Conservation (phyloP, 73 alveolate species). For the Stentor roeselii region DNA sequence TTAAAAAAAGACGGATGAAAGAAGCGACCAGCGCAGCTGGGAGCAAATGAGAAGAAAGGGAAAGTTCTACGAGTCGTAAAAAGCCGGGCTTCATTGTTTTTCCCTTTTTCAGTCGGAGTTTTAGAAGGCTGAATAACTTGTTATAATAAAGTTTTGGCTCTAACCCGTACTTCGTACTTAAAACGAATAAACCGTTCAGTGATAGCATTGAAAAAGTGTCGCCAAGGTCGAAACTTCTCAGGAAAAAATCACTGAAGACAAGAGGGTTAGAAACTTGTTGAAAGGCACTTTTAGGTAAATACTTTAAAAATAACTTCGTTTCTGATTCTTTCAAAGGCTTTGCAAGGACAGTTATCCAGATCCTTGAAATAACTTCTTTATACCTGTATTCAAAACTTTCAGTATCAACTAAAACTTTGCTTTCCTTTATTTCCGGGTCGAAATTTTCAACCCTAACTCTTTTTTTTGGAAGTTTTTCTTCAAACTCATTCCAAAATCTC, state of each 20-base stretch:
- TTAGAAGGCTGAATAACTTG: neutral
- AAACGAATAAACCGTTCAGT: constrained; percentile 4
- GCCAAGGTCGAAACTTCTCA: neutral
- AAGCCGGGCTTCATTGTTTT: neutral
- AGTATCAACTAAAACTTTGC: neutral
- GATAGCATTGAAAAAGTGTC: neutral
- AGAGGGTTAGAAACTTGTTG: neutral
- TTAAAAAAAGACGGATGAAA: neutral
- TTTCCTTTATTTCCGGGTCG: constrained; percentile 12
- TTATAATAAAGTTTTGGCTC: constrained; percentile 3
- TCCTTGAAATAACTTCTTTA: neutral
- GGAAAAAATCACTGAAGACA: neutral
- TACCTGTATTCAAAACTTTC: neutral
- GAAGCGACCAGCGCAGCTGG: constrained; percentile 9
- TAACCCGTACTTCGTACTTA: neutral
- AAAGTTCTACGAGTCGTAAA: constrained; percentile 3
- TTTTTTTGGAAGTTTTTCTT: neutral
- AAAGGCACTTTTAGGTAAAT: neutral
- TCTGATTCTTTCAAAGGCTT: neutral
- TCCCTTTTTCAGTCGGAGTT: neutral
- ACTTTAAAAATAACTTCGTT: neutral
- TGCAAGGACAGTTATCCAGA: neutral
- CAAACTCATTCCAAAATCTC: too few relatives aligned
- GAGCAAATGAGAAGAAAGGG: constrained; percentile 9
- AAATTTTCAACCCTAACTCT: constrained; percentile 12